Evolutionary conservation across 208 protist genomes (phyloP).

Genomic region (Trypanosoma avium): DNA sequence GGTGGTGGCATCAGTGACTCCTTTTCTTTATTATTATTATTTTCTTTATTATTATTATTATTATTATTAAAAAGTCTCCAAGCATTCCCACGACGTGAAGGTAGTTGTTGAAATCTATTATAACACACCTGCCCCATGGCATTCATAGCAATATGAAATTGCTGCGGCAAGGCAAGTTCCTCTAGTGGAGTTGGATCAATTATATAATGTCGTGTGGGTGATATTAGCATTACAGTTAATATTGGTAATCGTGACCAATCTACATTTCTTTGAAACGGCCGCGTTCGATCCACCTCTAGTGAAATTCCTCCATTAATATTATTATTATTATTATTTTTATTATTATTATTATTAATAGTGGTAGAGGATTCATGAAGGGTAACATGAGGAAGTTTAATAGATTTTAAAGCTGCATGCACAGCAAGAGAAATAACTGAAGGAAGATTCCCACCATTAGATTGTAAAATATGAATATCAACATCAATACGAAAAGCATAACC

Average conservation of each 20-base stretch:
- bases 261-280: conserved; percentile 49
- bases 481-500: conserved; percentile 78
- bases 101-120: conserved; percentile 62
- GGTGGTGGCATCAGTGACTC: too few relatives aligned
- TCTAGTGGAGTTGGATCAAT: conserved; percentile 71
- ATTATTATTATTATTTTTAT: too few relatives aligned
- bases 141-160: conserved; percentile 65
- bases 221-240: conserved; percentile 54
- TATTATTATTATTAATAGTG: too few relatives aligned
- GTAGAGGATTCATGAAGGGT: conserved; percentile 56
- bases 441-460: conserved; percentile 63
- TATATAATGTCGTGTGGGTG: conserved; percentile 76
- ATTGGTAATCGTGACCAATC: conserved; percentile 65
- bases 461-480: conserved; percentile 80
- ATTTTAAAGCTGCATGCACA: conserved; percentile 64
- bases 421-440: conserved; percentile 47
- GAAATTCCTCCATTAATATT: too few relatives aligned
- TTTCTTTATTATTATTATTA: too few relatives aligned
- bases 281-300: conserved; percentile 70
- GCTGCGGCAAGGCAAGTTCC: conserved; percentile 81
- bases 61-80: conserved; percentile 28
- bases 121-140: conserved; percentile 50
- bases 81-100: conserved; percentile 63
- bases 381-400: conserved; percentile 55
- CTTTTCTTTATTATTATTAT: too few relatives aligned